phyloP scores from a whole-genome alignment of 495 filamentous ascomycete species.

The Penicillium malachiteum region DNA sequence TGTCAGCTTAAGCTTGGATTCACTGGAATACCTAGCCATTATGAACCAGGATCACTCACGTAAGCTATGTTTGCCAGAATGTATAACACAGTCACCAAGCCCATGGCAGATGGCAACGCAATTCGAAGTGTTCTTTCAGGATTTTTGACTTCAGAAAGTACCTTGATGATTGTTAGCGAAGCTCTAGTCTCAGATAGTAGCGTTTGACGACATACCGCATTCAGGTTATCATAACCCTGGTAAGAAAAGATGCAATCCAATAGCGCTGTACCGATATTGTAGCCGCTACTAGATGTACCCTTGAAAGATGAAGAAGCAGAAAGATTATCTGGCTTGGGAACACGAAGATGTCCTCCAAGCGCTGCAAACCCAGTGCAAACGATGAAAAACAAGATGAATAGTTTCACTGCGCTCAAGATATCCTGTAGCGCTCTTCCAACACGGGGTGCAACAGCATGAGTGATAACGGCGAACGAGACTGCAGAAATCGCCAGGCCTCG shows the following conservation, averaged over 20 bases:
- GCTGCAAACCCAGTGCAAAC: conserved; percentile 42
- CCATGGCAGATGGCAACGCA: conserved; percentile 56
- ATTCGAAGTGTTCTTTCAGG: conserved; percentile 63
- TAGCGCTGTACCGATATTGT: conserved; percentile 27
- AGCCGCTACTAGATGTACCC: conserved; percentile 28
- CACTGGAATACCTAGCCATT: background rate
- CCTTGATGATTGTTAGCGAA: conserved; percentile 40
- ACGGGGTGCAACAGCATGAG: conserved; percentile 28
- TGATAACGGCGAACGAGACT: conserved; percentile 26
- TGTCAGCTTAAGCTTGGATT: background rate
- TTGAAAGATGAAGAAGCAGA: conserved; percentile 20
- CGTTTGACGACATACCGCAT: conserved; percentile 8
- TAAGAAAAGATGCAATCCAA: conserved; percentile 30
- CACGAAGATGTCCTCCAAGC: conserved; percentile 27
- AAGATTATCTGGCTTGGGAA: conserved; percentile 23
- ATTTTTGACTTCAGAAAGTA: conserved; percentile 69
- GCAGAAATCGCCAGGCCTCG: conserved; percentile 35
- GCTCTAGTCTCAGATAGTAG: background rate
- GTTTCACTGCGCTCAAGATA: conserved; percentile 35
- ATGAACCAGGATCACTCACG: conserved; percentile 11
- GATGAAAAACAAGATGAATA: conserved; percentile 42
- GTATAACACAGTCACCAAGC: conserved; percentile 59
- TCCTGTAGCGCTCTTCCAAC: conserved; percentile 34
- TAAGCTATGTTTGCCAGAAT: conserved; percentile 68
- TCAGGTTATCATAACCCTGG: conserved; percentile 28